Evolutionary conservation across 2,329 filamentous ascomycete genomes (phyloP), one percentile per base, ranked within the genome.

Genomic region (Colletotrichum phormii): DNA sequence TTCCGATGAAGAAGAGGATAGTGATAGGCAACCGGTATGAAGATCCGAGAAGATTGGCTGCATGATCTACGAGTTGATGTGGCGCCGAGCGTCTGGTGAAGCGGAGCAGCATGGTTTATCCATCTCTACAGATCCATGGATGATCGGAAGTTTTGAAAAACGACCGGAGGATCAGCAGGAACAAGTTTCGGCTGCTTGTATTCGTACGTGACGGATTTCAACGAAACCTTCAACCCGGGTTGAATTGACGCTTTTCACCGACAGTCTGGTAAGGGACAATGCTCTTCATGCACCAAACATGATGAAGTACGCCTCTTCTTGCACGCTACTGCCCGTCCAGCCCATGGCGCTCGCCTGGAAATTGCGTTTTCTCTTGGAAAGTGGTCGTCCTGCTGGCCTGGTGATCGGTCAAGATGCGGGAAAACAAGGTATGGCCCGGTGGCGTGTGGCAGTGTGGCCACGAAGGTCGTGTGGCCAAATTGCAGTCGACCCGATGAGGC

Each of bases 401-500:
- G 7, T 13, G 5, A 33, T 42, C 22, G 35, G 42, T 54, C 33
- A 24, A 22, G 53, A 5, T 46, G 26, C 55, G 59, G 62, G 37
- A 37, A 51, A 49, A 26, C 60, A 72, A 15, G 70, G 65, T 51
- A 49, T 70, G 49, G 53, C 60, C 53, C 26, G 11, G 26, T 15
- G 53, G 64, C 8, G 18, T 22, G 54, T 64, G 70, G 18, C 66
- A 72, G 65, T 60, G 66, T 58, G 53, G 53, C 37, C 31, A 11
- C 26, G 18, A 31, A 24, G 51, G 26, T n/a, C 29, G 69, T 54
- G 57, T 13, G 31, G 31, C n/a, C 29, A 55, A 69, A 69, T 68
- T 64, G 49, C 42, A 70, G 54, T 6, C 31, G 59, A 59, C 54
- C 60, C 46, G 59, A 72, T 70, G 35, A 72, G 66, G 60, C 66